Base-by-base conservation (phyloP, 176 grass and related monocot species). In the Triticum dicoccoides region DNA sequence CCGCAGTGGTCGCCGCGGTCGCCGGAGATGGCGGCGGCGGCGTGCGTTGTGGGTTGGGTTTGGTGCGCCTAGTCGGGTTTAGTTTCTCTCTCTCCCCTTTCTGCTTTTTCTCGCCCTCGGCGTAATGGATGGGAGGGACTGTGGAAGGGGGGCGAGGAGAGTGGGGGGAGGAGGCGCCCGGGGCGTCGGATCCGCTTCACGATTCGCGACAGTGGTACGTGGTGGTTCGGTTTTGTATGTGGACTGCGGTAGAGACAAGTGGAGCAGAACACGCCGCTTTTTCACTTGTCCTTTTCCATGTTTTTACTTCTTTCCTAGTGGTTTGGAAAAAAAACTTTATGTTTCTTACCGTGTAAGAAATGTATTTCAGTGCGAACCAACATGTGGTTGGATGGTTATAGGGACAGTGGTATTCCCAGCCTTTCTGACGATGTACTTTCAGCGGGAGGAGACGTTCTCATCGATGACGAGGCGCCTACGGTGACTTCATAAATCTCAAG, bases 11-110 rank as follows among this genome's bases (percentile, higher is more conserved):
- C 61, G 27, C 64, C 25, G 34, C 35, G 65, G 73, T 51, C 76
- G 82, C 62, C 86, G 81, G 58, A 29, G 84, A 18, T 3, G 82
- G 61, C n/a, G 83, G 83, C 69, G 69, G 69, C 45, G 81, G 38
- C 38, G 39, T 41, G 35, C 21, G 89, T 61, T 34, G 34, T 66
- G 77, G 77, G 51, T 38, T 85, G 69, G 81, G 82, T 91, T 88
- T 86, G 88, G 88, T 90, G 77, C 20, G 27, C 54, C 89, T 52
- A 80, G 83, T 91, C 81, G 82, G 90, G 86, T 91, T 91, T 85
- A 71, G 77, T 84, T 70, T 70, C 64, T 86, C 47, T 86, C 47
- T 86, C 47, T 59, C 73, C 42, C 33, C 37, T 42, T 47, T 10
- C 21, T 73, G 54, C 67, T 79, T 32, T 76, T 85, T 75, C 35